Evolutionary conservation across 768 basidiomycete genomes (phyloP).

Genomic region (Macrolepiota albuminosa): DNA sequence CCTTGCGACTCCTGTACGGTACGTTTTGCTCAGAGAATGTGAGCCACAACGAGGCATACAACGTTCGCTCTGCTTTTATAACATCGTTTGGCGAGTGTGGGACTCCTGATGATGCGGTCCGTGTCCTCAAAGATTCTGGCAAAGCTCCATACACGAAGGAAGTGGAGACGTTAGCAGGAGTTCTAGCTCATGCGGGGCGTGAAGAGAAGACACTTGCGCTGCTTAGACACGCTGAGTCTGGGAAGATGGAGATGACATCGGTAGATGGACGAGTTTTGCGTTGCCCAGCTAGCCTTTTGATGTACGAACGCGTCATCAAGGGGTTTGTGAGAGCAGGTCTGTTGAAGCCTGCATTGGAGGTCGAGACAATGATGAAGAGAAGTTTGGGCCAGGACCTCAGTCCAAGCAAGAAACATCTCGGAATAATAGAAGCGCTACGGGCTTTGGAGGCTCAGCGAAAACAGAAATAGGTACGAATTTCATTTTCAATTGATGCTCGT

Average conservation of each 20-base stretch:
- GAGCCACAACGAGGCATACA: background rate
- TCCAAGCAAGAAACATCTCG: slow-evolving; percentile 1
- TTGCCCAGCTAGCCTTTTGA: slow-evolving; percentile 1
- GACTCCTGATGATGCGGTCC: slow-evolving; percentile 7
- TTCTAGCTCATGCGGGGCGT: slow-evolving; percentile 13
- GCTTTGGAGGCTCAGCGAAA: slow-evolving; percentile 1
- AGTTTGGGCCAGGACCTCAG: slow-evolving; percentile 1
- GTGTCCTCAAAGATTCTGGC: slow-evolving; percentile 10
- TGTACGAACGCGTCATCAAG: slow-evolving; percentile 11
- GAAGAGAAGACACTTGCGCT: slow-evolving; percentile 11
- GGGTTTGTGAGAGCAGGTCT: slow-evolving; percentile 13
- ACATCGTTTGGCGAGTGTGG: slow-evolving; percentile 12
- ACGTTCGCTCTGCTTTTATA: slow-evolving; percentile 12
- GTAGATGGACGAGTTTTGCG: slow-evolving; percentile 1
- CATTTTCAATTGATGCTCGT: background rate
- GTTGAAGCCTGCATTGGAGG: slow-evolving; percentile 11
- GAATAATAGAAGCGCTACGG: slow-evolving; percentile 3
- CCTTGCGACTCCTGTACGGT: slow-evolving; percentile 9
- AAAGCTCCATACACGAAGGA: slow-evolving; percentile 5
- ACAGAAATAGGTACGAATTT: background rate
- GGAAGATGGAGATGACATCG: slow-evolving; percentile 2
- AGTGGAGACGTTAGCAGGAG: slow-evolving; percentile 10
- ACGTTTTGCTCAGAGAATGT: background rate
- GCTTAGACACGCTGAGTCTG: slow-evolving; percentile 7
- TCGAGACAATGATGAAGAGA: slow-evolving; percentile 13